Evolutionary conservation across 106 monocot genomes (phyloP), one percentile per base, ranked within the genome.

Genomic region (Chionographis japonica): DNA sequence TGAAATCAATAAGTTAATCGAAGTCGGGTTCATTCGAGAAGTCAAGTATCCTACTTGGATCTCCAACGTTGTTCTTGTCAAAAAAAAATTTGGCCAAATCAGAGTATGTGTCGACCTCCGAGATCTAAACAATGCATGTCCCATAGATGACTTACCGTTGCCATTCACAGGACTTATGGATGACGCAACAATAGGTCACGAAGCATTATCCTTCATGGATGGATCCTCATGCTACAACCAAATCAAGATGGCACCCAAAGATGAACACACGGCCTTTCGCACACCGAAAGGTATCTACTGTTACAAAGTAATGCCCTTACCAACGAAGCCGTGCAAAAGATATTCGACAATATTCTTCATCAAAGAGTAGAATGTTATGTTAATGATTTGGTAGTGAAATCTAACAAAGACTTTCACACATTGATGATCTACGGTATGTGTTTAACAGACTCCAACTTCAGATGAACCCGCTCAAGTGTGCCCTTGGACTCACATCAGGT

Each of bases 171-270:
- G 1, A 8, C 13, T 10, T 10, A 52, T 13, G 17, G 13, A 17
- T n/a, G 5, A 56, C 17, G 56, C 27, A 27, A 27, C 27, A 27
- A 27, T 27, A 1, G 27, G 27, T 27, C 27, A 27, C 27, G 27
- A 27, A 27, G 27, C 27, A 27, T 56, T 56, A 13, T 56, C 64
- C 2, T 65, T 65, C 20, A 65, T 65, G 64, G 43, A 49, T 37
- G 12, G n/a, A 13, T 65, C 6, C 41, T 65, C 49, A 16, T 1
- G 64, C 4, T 65, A 65, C 17, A 65, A 65, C 16, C 42, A 65
- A 46, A 65, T 43, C 2, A 19, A 1, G 15, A 65, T 65, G 49
- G 42, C 64, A 4, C 17, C 18, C 40, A 4, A 65, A 16, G 46
- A 65, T 10, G 17, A 65, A 27, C 19, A 46, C n/a, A 65, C 3